Percentiles rank a stretch among this genome's conserved stretches.
phyloP scores from a whole-genome alignment of 2,329 filamentous ascomycete species.

The Xylaria sp. region DNA sequence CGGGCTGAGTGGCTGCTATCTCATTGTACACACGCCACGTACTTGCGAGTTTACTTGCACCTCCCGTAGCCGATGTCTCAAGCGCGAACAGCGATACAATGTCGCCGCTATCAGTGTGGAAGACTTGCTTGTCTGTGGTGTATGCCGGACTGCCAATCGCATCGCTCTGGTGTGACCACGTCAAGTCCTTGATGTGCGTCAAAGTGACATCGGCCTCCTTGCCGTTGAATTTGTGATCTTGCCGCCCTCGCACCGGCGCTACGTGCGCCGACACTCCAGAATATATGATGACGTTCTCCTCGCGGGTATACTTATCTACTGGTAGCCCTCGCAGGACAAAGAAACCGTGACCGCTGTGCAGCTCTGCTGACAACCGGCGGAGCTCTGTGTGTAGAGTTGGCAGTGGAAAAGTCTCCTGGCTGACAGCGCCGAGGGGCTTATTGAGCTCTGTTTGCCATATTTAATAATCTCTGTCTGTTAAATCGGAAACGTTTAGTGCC shows the following conservation, averaged over 20 bases:
- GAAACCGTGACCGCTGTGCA: constrained; percentile 70
- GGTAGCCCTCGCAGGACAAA: constrained; percentile 69
- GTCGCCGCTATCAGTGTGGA: constrained; percentile 70
- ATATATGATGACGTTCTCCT: constrained; percentile 70
- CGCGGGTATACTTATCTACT: constrained; percentile 62
- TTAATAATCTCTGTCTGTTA: background rate
- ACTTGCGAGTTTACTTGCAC: constrained; percentile 68
- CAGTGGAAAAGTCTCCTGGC: constrained; percentile 65
- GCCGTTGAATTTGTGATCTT: constrained; percentile 60
- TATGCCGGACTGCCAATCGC: constrained; percentile 63
- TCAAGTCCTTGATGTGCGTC: constrained; percentile 72
- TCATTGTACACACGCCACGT: constrained; percentile 72
- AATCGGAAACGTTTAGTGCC: too few species aligned
- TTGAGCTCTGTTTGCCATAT: constrained; percentile 30
- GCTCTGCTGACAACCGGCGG: constrained; percentile 62
- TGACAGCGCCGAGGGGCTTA: constrained; percentile 56
- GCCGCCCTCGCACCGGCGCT: constrained; percentile 63
- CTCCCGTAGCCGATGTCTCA: constrained; percentile 63
- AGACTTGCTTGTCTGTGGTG: constrained; percentile 42
- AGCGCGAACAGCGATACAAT: constrained; percentile 69
- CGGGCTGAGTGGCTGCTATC: constrained; percentile 66
- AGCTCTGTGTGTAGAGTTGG: constrained; percentile 62
- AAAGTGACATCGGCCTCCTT: constrained; percentile 64
- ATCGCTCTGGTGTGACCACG: constrained; percentile 44
- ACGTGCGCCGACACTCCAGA: constrained; percentile 69